Percentiles rank a stretch among this genome's conserved stretches.
phyloP scores from a whole-genome alignment of 164 flowering plant genomes.

The Macadamia integrifolia region DNA sequence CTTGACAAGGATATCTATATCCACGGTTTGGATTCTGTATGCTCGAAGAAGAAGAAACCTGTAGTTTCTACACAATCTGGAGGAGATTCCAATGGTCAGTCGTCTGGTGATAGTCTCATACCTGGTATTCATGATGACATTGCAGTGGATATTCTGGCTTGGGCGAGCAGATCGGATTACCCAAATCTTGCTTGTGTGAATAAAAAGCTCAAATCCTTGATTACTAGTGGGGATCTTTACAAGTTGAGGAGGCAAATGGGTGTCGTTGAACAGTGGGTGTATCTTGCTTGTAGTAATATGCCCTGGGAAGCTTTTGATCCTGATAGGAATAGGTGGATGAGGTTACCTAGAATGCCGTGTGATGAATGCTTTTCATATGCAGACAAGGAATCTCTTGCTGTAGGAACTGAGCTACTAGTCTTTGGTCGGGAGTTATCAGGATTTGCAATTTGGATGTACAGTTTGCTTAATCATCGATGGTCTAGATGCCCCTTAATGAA shows the following conservation, averaged over 20 bases:
- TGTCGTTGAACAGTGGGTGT: constrained; percentile 31
- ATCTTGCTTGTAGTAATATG: constrained; percentile 23
- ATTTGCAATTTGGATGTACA: constrained; percentile 30
- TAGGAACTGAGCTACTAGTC: constrained; percentile 40
- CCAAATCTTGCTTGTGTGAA: constrained; percentile 30
- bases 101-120: constrained; percentile 24
- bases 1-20: constrained; percentile 11
- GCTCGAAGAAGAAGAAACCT: constrained; percentile 15
- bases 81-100: constrained; percentile 17
- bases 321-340: constrained; percentile 24
- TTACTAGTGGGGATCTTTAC: constrained; percentile 20
- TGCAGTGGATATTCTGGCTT: constrained; percentile 27
- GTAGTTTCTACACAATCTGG: constrained; percentile 10
- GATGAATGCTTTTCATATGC: constrained; percentile 26
- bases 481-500: constrained; percentile 27
- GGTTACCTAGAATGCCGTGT: constrained; percentile 25
- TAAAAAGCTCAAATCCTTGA: constrained; percentile 18
- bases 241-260: constrained; percentile 22
- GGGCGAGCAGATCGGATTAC: constrained; percentile 37
- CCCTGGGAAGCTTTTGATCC: constrained; percentile 37
- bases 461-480: constrained; percentile 28
- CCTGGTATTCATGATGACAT: constrained; percentile 40
- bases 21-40: constrained; percentile 9
- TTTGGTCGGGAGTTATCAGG: constrained; percentile 29
- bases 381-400: constrained; percentile 39